Conservation (phyloP, 306 rosid species). For the Cucurbita moschata region DNA sequence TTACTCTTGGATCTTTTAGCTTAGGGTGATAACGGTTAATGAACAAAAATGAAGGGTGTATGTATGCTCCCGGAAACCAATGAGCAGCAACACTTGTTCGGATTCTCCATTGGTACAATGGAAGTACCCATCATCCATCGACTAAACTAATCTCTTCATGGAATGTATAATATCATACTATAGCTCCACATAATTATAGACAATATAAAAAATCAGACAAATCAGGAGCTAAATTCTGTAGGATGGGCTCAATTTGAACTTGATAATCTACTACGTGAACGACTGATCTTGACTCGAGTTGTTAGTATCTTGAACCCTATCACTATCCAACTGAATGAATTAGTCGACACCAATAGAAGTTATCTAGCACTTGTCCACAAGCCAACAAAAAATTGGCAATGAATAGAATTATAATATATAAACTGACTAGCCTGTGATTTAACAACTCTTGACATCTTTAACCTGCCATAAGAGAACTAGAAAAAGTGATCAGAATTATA, state of each 20-base stretch:
- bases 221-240: not conserved
- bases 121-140: not conserved
- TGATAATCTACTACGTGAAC: not conserved
- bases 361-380: not conserved
- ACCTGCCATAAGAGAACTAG: slow-evolving; percentile 44
- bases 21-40: not conserved
- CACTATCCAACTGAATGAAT: not conserved
- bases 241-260: not conserved
- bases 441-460: slow-evolving; percentile 24
- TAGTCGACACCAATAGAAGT: not conserved
- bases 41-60: not conserved
- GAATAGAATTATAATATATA: not conserved
- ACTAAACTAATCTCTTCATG: not conserved
- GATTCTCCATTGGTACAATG: not conserved
- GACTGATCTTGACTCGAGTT: not conserved
- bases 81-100: not conserved
- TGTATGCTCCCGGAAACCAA: not conserved
- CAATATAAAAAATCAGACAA: not conserved
- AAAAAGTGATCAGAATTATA: slow-evolving; percentile 17
- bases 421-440: slow-evolving; percentile 2
- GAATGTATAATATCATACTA: not conserved
- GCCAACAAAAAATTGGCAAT: not conserved
- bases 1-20: not conserved
- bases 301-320: not conserved
- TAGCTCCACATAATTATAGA: not conserved